Evolutionary conservation across 805 yeast genomes (phyloP).

Genomic region (Torulaspora indica): DNA sequence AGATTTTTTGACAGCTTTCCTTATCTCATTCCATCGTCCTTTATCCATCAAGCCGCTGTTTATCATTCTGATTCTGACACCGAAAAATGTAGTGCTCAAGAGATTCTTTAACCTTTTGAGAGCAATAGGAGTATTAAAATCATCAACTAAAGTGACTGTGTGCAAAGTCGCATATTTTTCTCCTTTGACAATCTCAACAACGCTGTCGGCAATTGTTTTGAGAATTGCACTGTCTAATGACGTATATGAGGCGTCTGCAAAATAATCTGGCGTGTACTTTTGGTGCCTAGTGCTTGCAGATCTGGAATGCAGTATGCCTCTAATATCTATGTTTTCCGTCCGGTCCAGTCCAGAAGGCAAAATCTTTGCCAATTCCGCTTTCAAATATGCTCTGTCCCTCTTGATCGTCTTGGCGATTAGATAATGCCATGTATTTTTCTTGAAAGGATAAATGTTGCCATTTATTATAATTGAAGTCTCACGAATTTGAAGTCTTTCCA

Average conservation of each 20-base stretch:
- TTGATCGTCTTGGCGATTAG: slow-evolving; percentile 48
- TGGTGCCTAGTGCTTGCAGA: slow-evolving; percentile 43
- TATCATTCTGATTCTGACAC: slow-evolving; percentile 41
- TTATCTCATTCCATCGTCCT: slow-evolving; percentile 22
- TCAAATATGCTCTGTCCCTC: slow-evolving; percentile 45
- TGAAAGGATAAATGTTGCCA: slow-evolving; percentile 60
- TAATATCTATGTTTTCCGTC: slow-evolving; percentile 19
- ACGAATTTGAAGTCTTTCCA: slow-evolving; percentile 39
- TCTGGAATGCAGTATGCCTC: slow-evolving; percentile 31
- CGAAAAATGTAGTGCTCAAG: slow-evolving; percentile 27
- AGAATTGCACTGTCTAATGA: slow-evolving; percentile 24
- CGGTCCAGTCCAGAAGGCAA: slow-evolving; percentile 7
- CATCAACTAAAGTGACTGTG: slow-evolving; percentile 56
- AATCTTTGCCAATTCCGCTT: slow-evolving; percentile 18
- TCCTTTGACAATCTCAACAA: slow-evolving; percentile 22
- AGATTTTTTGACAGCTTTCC: slow-evolving; percentile 13
- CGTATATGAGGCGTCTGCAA: slow-evolving; percentile 32
- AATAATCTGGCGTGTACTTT: slow-evolving; percentile 47
- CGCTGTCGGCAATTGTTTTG: slow-evolving; percentile 17
- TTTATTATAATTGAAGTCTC: slow-evolving; percentile 59
- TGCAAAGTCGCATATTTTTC: slow-evolving; percentile 27
- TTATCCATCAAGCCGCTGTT: slow-evolving; percentile 27
- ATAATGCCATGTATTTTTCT: slow-evolving; percentile 49
- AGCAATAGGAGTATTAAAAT: slow-evolving; percentile 40
- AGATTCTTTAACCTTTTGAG: slow-evolving; percentile 43